Conservation (phyloP, 345 rosid genomes). For the Pistacia atlantica region DNA sequence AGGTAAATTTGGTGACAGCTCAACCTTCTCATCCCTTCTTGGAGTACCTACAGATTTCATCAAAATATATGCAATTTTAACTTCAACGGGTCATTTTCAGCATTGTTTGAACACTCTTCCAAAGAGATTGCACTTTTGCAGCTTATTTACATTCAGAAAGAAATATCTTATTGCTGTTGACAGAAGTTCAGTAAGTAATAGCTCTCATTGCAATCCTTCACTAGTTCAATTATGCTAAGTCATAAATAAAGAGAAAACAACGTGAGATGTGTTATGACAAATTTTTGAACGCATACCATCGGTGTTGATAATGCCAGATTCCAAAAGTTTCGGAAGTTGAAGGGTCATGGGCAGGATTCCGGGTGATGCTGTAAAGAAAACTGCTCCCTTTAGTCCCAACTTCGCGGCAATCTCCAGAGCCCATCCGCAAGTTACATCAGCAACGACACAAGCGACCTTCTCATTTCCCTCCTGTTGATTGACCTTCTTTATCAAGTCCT, state of each 20-base stretch:
- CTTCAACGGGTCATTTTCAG: neutral
- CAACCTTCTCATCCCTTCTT: conserved; percentile 3
- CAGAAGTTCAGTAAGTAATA: no score
- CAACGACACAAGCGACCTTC: conserved; percentile 23
- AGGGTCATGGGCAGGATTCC: conserved; percentile 24
- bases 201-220: no score
- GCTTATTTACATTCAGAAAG: no score
- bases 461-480: conserved; percentile 15
- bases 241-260: neutral
- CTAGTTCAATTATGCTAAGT: no score
- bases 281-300: conserved; percentile 11
- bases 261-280: neutral
- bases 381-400: conserved; percentile 18
- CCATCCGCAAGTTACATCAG: conserved; percentile 24
- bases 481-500: conserved; percentile 21
- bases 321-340: conserved; percentile 22
- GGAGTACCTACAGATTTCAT: conserved; percentile 9
- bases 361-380: conserved; percentile 10
- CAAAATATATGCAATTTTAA: neutral
- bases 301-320: conserved; percentile 26
- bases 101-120: neutral
- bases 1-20: conserved; percentile 15
- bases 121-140: no score
- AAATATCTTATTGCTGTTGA: no score
- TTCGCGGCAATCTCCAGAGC: conserved; percentile 28